These are phyloP conservation scores for Penicillium oxalicum DNA, from an alignment of 2,329 filamentous ascomycete species.

Conservation along the genomic window DNA sequence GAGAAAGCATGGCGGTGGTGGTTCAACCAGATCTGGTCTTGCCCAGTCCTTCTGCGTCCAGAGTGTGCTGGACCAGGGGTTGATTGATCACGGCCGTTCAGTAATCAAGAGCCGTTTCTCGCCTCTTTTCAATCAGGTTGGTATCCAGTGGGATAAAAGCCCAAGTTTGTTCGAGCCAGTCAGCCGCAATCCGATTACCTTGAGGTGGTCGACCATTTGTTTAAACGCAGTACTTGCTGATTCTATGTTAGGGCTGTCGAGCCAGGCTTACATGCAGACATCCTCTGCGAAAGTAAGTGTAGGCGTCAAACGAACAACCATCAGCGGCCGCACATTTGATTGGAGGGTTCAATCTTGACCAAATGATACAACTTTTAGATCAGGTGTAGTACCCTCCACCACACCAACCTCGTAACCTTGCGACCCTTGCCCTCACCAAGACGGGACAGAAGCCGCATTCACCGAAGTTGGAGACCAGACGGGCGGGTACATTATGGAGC, in stretches of 20 bases:
- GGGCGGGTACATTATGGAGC: background rate
- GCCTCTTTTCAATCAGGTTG: background rate
- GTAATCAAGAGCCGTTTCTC: background rate
- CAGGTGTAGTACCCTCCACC: background rate
- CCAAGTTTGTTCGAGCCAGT: background rate
- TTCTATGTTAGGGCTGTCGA: background rate
- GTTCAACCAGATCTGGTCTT: too few species aligned
- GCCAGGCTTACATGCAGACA: background rate
- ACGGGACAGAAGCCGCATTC: constrained; percentile 1
- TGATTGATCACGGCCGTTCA: background rate
- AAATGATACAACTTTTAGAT: too few species aligned
- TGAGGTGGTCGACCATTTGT: background rate
- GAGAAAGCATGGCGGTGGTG: too few species aligned
- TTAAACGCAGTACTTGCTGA: background rate
- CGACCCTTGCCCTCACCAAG: background rate
- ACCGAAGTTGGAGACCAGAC: constrained; percentile 3
- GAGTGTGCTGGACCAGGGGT: too few species aligned
- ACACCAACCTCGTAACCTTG: background rate
- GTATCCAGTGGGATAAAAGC: too few species aligned
- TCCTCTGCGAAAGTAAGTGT: background rate
- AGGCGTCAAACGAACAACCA: background rate
- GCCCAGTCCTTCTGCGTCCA: too few species aligned
- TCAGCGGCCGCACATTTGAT: background rate
- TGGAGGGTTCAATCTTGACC: background rate
- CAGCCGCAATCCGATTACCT: background rate